Base-by-base conservation (phyloP, 2,329 filamentous ascomycete species). In the Aureobasidium leucospermi region DNA sequence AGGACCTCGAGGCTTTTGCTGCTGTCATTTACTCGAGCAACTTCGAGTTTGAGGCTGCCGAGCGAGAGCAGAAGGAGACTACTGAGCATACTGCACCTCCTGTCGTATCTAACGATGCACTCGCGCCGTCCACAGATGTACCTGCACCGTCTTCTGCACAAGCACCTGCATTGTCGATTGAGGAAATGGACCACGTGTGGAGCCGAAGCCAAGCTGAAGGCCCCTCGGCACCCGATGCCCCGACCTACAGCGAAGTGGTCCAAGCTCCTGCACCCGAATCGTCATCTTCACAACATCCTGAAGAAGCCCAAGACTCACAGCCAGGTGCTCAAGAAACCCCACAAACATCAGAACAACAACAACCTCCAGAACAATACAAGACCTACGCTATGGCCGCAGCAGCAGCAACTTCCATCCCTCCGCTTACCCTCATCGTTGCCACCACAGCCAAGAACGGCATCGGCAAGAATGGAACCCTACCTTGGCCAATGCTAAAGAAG, bases 361-460 rank as follows among this genome's bases (percentile, higher is more conserved):
- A 16, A 19, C 29, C 11, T 23, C 6, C 39, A 38, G 39, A 36
- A 6, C 39, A 45, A 46, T 23, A 38, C 9, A 56, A 56, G 13
- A 45, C 52, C 4, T 45, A 56, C 15, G 55, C 55, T 8, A 58
- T 58, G 55, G 55, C 42, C 29, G 55, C 55, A 19, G 55, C 55
- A 48, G 32, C 55, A 47, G 42, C 43, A 36, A 31, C 42, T 8
- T 31, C 38, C 9, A 19, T 58, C 6, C 62, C 62, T 4, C 68
- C 70, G 1, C 78, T 96, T 58, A 96, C 90, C n/a, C 83, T 96
- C 67, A 88, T 97, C 73, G 90, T 96, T 67, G 93, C 90, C n/a
- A 87, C 92, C 16, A 96, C 92, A n/a, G 86, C 87, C 56, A 79
- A 78, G 41, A 84, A 96, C 79, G 94, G 94, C 71, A 97, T 99